Percentiles rank a stretch among this genome's conserved stretches.
phyloP scores from a whole-genome alignment of 1,139 yeast species.

The Schwanniomyces etchellsii region DNA sequence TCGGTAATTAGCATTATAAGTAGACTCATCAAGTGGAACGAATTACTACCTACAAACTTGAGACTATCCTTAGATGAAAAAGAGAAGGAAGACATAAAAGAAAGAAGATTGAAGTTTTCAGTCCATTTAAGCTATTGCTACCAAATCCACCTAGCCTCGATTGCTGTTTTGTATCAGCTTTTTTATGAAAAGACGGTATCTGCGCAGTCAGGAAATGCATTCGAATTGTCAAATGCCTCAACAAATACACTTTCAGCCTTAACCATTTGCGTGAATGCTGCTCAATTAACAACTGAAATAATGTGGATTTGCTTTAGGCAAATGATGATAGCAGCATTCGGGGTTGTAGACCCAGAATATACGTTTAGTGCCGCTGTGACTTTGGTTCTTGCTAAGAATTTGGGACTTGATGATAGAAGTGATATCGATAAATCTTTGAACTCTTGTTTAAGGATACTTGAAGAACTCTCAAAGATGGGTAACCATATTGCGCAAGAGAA shows the following conservation, averaged over 20 bases:
- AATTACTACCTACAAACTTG: conserved; percentile 2
- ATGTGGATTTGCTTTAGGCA: conserved; percentile 1
- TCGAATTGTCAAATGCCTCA: background rate
- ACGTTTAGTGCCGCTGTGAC: conserved; percentile 2
- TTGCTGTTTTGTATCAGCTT: conserved; percentile 2
- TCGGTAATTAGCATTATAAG: conserved; percentile 1
- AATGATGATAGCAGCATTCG: conserved; percentile 1
- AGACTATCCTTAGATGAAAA: conserved; percentile 1
- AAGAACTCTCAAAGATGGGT: conserved; percentile 1
- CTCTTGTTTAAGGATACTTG: background rate
- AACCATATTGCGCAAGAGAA: conserved; percentile 1
- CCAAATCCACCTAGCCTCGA: conserved; percentile 2
- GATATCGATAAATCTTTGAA: conserved; percentile 1
- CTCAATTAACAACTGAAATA: conserved; percentile 2
- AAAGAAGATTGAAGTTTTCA: conserved; percentile 1
- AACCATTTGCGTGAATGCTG: conserved; percentile 3
- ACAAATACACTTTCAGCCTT: background rate
- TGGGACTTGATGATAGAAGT: background rate
- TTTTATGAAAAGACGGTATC: conserved; percentile 1
- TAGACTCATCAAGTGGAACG: conserved; percentile 3
- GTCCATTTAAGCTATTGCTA: conserved; percentile 2
- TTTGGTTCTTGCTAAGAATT: background rate
- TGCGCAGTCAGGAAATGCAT: background rate
- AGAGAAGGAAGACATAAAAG: background rate
- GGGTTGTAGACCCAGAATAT: conserved; percentile 2